Evolutionary conservation across 345 rosid species (phyloP).

Genomic region (Populus pruinosa): DNA sequence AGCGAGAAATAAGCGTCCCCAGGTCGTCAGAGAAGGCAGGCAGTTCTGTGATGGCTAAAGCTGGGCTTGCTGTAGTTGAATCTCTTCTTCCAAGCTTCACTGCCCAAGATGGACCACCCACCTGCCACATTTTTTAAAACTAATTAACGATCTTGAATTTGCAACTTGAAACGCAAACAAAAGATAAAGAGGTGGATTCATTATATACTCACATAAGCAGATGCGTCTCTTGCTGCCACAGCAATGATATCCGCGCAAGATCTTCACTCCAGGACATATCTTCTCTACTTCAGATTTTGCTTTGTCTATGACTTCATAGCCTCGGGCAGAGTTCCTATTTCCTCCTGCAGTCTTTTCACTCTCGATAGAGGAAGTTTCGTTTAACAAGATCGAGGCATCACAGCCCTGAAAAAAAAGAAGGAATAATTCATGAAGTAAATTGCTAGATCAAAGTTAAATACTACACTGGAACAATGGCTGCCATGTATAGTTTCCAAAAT

Average conservation of each 20-base stretch:
- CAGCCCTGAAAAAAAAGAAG: slow-evolving; percentile 13
- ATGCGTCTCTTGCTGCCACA: slow-evolving; percentile 18
- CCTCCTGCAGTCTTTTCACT: slow-evolving; percentile 14
- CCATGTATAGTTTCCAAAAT: background rate
- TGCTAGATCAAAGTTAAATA: background rate
- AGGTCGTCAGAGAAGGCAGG: slow-evolving; percentile 14
- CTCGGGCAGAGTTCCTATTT: slow-evolving; percentile 5
- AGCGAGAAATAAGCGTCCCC: background rate
- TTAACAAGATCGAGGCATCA: slow-evolving; percentile 21
- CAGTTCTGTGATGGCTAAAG: slow-evolving; percentile 1
- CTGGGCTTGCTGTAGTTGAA: slow-evolving; percentile 10
- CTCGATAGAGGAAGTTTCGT: slow-evolving; percentile 11
- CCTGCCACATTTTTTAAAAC: background rate
- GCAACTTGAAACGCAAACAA: background rate
- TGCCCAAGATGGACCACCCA: slow-evolving; percentile 21
- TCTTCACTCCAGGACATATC: slow-evolving; percentile 16
- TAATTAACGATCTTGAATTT: no score
- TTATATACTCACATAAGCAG: slow-evolving; percentile 2
- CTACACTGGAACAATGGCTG: background rate
- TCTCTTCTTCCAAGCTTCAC: slow-evolving; percentile 30
- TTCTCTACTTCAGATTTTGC: slow-evolving; percentile 17
- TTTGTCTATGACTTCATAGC: slow-evolving; percentile 6
- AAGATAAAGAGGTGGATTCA: background rate
- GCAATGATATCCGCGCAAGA: slow-evolving; percentile 10
- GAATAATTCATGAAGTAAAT: background rate